These are phyloP conservation scores for Gomphus bonarii DNA, from an alignment of 1,284 basidiomycete genomes.

Conservation along the genomic window DNA sequence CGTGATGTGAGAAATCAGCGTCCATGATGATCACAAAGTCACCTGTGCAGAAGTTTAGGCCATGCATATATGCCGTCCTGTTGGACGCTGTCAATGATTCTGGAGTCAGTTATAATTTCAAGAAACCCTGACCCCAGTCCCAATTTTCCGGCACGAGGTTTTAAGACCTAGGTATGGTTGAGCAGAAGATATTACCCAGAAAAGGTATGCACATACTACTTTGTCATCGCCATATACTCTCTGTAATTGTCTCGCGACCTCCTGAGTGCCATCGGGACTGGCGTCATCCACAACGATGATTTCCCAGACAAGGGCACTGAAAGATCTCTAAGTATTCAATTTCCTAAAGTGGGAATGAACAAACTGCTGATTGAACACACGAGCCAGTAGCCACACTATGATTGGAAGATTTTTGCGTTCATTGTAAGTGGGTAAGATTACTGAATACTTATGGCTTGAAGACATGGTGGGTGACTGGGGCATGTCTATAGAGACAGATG, in stretches of 20 bases:
- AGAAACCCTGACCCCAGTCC: constrained; percentile 59
- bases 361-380: constrained; percentile 66
- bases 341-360: constrained; percentile 20
- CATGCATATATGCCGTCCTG: constrained; percentile 89
- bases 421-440: constrained; percentile 90
- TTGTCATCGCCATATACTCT: constrained; percentile 74
- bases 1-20: constrained; percentile 92
- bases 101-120: not conserved
- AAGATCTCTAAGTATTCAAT: constrained; percentile 11
- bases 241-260: constrained; percentile 72
- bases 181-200: not conserved
- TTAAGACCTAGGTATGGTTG: constrained; percentile 45
- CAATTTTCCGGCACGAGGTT: constrained; percentile 80
- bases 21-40: constrained; percentile 97
- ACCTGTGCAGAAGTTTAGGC: constrained; percentile 79
- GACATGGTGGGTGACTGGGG: constrained; percentile 41
- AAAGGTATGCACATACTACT: constrained; percentile 37
- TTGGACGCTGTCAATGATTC: not conserved
- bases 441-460: constrained; percentile 69
- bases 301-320: constrained; percentile 61
- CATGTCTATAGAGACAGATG: constrained; percentile 45
- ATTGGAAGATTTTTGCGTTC: constrained; percentile 87
- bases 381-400: constrained; percentile 74
- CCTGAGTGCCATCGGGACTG: constrained; percentile 86
- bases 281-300: constrained; percentile 87